phyloP scores from a whole-genome alignment of 2,329 filamentous ascomycete genomes.

The Stachybotrys echinatus region DNA sequence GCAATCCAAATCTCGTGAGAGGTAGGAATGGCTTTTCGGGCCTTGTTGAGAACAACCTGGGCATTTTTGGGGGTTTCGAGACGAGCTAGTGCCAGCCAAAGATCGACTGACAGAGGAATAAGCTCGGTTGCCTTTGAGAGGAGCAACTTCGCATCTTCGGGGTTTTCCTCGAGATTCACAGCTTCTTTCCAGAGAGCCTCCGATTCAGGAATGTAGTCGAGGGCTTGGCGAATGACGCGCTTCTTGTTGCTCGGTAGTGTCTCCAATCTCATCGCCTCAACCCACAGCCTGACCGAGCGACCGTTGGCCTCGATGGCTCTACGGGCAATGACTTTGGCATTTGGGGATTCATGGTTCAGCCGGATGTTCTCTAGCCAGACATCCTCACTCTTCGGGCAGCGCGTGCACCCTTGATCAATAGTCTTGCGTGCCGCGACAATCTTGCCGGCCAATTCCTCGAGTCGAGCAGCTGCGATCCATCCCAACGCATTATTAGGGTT shows the following conservation, averaged over 20 bases:
- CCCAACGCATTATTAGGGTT: slow-evolving; percentile 92
- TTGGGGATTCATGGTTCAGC: slow-evolving; percentile 76
- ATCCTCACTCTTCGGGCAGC: slow-evolving; percentile 91
- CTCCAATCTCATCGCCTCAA: slow-evolving; percentile 92
- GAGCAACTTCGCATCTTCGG: slow-evolving; percentile 79
- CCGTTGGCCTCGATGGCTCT: slow-evolving; percentile 90
- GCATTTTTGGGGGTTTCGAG: slow-evolving; percentile 88
- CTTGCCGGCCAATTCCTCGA: slow-evolving; percentile 91
- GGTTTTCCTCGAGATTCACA: slow-evolving; percentile 90
- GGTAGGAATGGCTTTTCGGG: slow-evolving; percentile 86
- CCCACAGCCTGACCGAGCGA: slow-evolving; percentile 83
- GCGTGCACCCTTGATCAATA: slow-evolving; percentile 81
- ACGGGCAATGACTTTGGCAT: slow-evolving; percentile 92
- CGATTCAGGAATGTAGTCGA: slow-evolving; percentile 90
- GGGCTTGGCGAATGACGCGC: slow-evolving; percentile 82
- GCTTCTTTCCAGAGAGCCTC: slow-evolving; percentile 98
- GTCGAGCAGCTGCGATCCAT: slow-evolving; percentile 88
- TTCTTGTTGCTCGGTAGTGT: slow-evolving; percentile 80
- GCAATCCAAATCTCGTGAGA: slow-evolving; percentile 97
- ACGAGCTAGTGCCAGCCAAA: slow-evolving; percentile 91
- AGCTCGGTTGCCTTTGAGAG: slow-evolving; percentile 94
- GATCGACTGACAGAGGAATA: slow-evolving; percentile 85
- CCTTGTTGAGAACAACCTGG: slow-evolving; percentile 90
- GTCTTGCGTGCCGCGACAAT: slow-evolving; percentile 83
- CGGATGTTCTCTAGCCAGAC: slow-evolving; percentile 95